Conservation (phyloP, 2,329 filamentous ascomycete genomes). For the Fusarium sp. region DNA sequence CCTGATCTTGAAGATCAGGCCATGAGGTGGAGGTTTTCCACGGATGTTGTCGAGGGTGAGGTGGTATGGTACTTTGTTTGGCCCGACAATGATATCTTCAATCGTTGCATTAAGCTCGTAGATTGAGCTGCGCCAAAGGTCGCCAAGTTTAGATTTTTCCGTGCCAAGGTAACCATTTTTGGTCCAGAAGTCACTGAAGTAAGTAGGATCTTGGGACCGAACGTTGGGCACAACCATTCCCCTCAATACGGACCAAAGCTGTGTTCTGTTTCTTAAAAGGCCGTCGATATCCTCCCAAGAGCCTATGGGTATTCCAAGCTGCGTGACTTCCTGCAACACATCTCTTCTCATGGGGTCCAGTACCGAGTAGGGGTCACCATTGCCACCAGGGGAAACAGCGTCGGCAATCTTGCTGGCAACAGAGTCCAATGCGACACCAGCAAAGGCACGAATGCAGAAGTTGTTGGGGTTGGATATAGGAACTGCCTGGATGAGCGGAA, state of each 20-base stretch:
- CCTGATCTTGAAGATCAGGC: no score
- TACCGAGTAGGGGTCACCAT: not conserved
- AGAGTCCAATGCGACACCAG: slow-evolving; percentile 6
- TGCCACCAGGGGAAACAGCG: not conserved
- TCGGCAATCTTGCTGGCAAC: not conserved
- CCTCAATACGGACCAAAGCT: no score
- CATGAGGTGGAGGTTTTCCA: no score
- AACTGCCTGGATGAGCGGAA: slow-evolving; percentile 36
- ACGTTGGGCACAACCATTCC: no score
- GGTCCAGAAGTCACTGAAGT: not conserved
- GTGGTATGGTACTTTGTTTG: not conserved
- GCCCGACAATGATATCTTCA: no score
- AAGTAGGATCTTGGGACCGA: not conserved
- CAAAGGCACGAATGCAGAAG: slow-evolving; percentile 21
- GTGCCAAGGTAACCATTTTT: no score
- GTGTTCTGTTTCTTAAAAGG: no score
- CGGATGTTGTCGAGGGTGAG: slow-evolving; percentile 1
- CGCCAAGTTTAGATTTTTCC: no score
- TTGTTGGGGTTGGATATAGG: slow-evolving; percentile 38
- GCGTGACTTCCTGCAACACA: not conserved
- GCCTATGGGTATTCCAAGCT: not conserved
- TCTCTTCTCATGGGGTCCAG: not conserved
- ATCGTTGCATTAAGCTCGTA: no score
- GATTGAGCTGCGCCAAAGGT: no score
- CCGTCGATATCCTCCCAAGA: not conserved